Percentiles rank a stretch among this genome's conserved stretches.
Conservation (phyloP, 495 filamentous ascomycete genomes). For the Aspergillus carlsbadensis region DNA sequence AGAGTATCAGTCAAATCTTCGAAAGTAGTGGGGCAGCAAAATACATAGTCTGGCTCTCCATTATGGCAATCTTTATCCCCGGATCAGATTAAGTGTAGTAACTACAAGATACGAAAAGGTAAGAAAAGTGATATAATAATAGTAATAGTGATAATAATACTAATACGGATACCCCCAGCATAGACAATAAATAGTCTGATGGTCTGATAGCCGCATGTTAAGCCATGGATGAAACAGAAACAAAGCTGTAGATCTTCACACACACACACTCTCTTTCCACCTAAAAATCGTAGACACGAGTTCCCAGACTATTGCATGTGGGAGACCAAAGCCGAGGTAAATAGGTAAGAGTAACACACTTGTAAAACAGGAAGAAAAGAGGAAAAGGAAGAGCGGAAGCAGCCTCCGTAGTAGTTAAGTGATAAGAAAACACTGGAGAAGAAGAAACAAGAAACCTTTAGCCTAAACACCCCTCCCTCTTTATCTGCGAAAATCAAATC, state of each 20-base stretch:
- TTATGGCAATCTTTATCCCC: no score
- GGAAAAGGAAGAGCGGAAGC: not conserved
- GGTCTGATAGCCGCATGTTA: no score
- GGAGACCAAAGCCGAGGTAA: not conserved
- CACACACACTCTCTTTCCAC: no score
- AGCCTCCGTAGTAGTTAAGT: not conserved
- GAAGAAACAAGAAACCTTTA: constrained; percentile 4
- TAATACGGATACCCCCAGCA: not conserved
- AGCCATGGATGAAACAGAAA: not conserved
- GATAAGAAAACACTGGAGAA: not conserved
- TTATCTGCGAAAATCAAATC: constrained; percentile 1
- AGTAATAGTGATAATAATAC: not conserved
- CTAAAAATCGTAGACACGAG: no score
- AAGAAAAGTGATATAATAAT: not conserved
- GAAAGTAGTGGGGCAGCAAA: no score
- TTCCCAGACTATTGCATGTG: no score
- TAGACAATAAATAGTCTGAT: not conserved
- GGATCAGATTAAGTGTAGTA: no score
- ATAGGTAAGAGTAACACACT: not conserved
- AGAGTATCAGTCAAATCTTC: no score
- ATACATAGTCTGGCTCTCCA: no score
- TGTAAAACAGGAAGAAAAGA: not conserved
- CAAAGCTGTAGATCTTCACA: not conserved
- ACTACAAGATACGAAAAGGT: not conserved
- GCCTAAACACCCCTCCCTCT: constrained; percentile 6